A percentile compares a stretch with the other conserved stretches of the same genome.
phyloP scores from a whole-genome alignment of 202 grass and related monocot species.

The Musa balbisiana region DNA sequence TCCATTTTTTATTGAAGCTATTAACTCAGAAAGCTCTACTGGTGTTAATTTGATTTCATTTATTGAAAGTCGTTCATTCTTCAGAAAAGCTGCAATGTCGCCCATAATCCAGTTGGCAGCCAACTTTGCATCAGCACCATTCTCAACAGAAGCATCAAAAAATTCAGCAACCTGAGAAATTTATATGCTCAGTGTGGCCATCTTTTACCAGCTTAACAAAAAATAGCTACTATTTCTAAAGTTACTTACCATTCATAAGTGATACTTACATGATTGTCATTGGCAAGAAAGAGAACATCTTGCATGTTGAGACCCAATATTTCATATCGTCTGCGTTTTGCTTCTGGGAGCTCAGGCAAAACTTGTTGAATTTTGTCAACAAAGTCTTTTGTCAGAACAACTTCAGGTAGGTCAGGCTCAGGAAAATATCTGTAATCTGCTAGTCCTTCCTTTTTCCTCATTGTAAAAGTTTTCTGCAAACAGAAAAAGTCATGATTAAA shows the following conservation, averaged over 20 bases:
- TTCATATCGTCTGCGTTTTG: constrained; percentile 82
- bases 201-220: not conserved
- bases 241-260: not conserved
- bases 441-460: constrained; percentile 93
- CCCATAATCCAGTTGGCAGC: constrained; percentile 98
- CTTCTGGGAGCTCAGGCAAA: constrained; percentile 93
- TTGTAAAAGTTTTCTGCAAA: constrained; percentile 87
- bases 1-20: constrained; percentile 67
- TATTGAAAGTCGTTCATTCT: constrained; percentile 73
- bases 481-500: not conserved
- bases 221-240: not conserved
- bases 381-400: constrained; percentile 59
- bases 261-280: no score
- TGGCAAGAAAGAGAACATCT: constrained; percentile 85
- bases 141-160: constrained; percentile 72
- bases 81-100: constrained; percentile 84
- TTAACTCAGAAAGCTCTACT: constrained; percentile 65
- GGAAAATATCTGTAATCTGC: constrained; percentile 97
- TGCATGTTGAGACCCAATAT: constrained; percentile 84
- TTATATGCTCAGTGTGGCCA: not conserved
- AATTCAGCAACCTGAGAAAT: constrained; percentile 68
- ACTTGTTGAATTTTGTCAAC: constrained; percentile 57
- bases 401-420: constrained; percentile 89
- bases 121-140: constrained; percentile 74
- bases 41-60: constrained; percentile 84